Evolutionary conservation across 2,329 filamentous ascomycete species (phyloP).

Genomic region (Aspergillus tamarii): DNA sequence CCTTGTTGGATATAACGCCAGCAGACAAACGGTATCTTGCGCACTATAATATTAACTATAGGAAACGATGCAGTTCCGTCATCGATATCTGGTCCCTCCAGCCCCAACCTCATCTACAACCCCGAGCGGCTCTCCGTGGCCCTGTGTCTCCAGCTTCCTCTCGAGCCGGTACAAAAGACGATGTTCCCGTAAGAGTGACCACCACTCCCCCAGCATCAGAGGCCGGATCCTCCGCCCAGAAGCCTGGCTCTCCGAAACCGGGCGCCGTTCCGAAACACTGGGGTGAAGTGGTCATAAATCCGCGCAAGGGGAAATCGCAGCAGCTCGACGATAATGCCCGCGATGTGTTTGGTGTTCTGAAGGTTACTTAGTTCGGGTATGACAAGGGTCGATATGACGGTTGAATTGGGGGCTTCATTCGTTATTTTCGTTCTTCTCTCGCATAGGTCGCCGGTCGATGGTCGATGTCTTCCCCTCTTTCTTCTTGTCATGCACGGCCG

Average conservation of each 20-base stretch:
- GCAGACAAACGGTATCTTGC: neutral
- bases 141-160: constrained; percentile 33
- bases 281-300: constrained; percentile 49
- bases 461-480: constrained; percentile 16
- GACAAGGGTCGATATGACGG: constrained; percentile 17
- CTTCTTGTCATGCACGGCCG: constrained; percentile 6
- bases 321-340: constrained; percentile 28
- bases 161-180: constrained; percentile 21
- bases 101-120: constrained; percentile 45
- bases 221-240: neutral
- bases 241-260: constrained; percentile 15
- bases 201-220: constrained; percentile 18
- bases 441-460: constrained; percentile 36
- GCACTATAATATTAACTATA: neutral
- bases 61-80: constrained; percentile 37
- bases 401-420: constrained; percentile 14
- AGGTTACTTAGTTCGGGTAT: constrained; percentile 30
- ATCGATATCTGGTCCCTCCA: constrained; percentile 51
- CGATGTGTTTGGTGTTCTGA: constrained; percentile 47
- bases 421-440: constrained; percentile 15
- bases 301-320: constrained; percentile 36
- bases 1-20: neutral
- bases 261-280: constrained; percentile 45
- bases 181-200: constrained; percentile 24
- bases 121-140: constrained; percentile 39